Percentiles rank a stretch among this genome's conserved stretches.
These are phyloP conservation scores for Corallochytrium limacisporum DNA, from an alignment of 78 protist genomes.

Conservation along the genomic window DNA sequence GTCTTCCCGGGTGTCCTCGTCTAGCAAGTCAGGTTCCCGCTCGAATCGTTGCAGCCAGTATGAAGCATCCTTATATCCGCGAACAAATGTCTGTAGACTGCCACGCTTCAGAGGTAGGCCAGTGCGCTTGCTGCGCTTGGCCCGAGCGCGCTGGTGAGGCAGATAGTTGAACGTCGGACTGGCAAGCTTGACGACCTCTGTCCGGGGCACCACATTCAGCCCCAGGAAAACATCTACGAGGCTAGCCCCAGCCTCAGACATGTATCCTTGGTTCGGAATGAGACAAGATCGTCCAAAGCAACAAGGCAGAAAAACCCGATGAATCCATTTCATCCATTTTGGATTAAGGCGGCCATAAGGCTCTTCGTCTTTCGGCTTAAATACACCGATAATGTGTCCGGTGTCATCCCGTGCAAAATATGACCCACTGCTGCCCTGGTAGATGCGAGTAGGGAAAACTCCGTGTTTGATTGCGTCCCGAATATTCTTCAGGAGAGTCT, in stretches of 20 bases:
- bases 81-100: constrained; percentile 21
- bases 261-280: constrained; percentile 23
- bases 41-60: no score
- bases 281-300: constrained; percentile 20
- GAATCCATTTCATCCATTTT: constrained; percentile 41
- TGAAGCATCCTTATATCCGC: constrained; percentile 8
- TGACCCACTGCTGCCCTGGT: constrained; percentile 12
- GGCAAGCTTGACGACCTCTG: constrained; percentile 1
- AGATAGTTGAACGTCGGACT: constrained; percentile 16
- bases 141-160: not conserved
- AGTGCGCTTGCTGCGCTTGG: not conserved
- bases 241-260: constrained; percentile 33
- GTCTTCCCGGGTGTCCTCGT: no score
- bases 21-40: no score
- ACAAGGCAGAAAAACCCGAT: constrained; percentile 6
- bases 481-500: not conserved
- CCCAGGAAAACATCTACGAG: constrained; percentile 5
- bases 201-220: constrained; percentile 27
- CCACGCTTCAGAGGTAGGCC: constrained; percentile 5
- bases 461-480: constrained; percentile 3
- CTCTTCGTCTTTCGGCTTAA: constrained; percentile 46
- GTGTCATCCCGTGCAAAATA: not conserved
- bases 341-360: constrained; percentile 37
- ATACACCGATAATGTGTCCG: constrained; percentile 1
- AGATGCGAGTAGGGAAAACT: constrained; percentile 1